Evolutionary conservation across 2,329 filamentous ascomycete species (phyloP).

Genomic region (Cladosporium colombiae): DNA sequence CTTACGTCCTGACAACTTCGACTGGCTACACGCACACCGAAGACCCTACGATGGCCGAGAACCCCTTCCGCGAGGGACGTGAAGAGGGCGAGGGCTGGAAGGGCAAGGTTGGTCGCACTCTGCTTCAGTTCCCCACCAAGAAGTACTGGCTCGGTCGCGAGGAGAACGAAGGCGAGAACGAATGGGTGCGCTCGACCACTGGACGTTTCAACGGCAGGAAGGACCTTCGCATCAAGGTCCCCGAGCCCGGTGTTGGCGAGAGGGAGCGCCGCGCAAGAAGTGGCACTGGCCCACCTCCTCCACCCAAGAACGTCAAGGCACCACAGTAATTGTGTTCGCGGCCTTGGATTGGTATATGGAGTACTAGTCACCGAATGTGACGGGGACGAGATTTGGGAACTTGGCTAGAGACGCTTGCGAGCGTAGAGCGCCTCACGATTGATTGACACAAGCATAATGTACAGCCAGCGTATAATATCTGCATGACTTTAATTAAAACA

Average conservation of each 20-base stretch:
- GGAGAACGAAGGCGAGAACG: constrained; percentile 60
- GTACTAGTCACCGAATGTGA: background rate
- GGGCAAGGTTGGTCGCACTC: constrained; percentile 74
- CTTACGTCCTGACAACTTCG: constrained; percentile 57
- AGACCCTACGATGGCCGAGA: constrained; percentile 54
- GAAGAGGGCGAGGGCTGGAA: constrained; percentile 78
- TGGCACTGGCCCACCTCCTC: constrained; percentile 57
- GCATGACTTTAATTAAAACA: constrained; percentile 8
- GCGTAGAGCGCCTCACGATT: background rate
- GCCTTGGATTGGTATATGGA: background rate
- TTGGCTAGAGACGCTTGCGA: constrained; percentile 4
- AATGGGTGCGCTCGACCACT: constrained; percentile 67
- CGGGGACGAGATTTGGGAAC: background rate
- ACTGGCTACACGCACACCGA: constrained; percentile 43
- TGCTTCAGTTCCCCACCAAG: constrained; percentile 69
- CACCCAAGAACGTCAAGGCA: constrained; percentile 25
- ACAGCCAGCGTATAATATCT: constrained; percentile 5
- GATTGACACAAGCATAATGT: constrained; percentile 16
- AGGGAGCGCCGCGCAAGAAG: constrained; percentile 62
- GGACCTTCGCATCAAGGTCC: constrained; percentile 40
- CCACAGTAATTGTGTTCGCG: constrained; percentile 9
- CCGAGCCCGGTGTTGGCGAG: constrained; percentile 53
- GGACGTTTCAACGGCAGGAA: constrained; percentile 58
- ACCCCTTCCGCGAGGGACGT: constrained; percentile 69
- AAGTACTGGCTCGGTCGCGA: constrained; percentile 78